Evolutionary conservation across 495 filamentous ascomycete genomes (phyloP), one percentile per base, ranked within the genome.

Genomic region (Cairneyella variabilis): DNA sequence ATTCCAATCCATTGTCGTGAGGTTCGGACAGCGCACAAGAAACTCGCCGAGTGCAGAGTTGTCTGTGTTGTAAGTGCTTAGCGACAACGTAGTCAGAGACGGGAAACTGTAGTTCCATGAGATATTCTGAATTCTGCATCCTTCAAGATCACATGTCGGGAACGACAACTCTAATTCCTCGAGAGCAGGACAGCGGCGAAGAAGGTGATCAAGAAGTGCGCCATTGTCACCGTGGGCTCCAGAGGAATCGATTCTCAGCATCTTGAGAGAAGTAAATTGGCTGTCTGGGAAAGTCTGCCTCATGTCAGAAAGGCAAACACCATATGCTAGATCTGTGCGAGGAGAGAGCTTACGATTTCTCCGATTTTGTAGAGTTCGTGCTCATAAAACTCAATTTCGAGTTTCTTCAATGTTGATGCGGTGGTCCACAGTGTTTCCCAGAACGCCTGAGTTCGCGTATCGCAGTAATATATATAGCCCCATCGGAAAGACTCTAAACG

Each of bases 61-160:
- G 20, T 47, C 22, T 25, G 21, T 25, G 25, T 28, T 47, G 27
- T 47, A 47, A 3, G 20, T 32, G 3, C 26, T 32, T 17, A 47
- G 23, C 16, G 4, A 10, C 14, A 47, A 25, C n/a, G 14, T 14
- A 14, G 11, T 9, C 9, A 47, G 26, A 17, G 10, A 28, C 3
- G 44, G 44, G 27, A 47, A 47, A 3, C 22, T 47, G 18, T 47
- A 47, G 16, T 47, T 7, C 3, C 26, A 47, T 11, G 44, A 28
- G 22, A 47, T 28, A 3, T 25, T 25, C 30, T 47, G 23, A 5
- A 47, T 28, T 9, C 44, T 21, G 26, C 44, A 45, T 14, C 23
- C 26, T 7, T 28, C 44, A 7, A 47, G 7, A n/a, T 47, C 44
- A 20, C 44, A 47, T 9, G 3, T 20, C 5, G 44, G 44, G 26